Base-by-base conservation (phyloP, 495 filamentous ascomycete genomes). In the Pyronema domesticum region DNA sequence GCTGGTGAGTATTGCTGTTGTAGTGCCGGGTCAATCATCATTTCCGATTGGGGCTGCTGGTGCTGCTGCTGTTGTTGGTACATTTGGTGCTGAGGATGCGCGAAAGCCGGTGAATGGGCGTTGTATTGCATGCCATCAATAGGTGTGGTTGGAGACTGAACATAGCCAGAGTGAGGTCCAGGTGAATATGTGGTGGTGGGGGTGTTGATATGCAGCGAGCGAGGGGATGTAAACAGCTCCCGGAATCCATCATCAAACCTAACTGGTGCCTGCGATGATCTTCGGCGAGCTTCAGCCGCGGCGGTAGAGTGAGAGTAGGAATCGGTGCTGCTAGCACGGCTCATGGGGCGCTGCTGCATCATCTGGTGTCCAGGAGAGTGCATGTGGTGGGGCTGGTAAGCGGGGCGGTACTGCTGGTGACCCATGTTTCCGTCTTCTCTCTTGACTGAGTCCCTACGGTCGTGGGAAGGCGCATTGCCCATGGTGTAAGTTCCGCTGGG, bases 191-290 rank as follows among this genome's bases (percentile, higher is more conserved):
- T 42, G 19, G 56, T 56, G 56, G 33, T 55, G 46, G 23, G 51
- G 58, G 47, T 62, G 57, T 49, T 51, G 55, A 35, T 48, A 42
- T 17, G 57, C 40, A 36, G 58, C 36, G 33, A 57, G 57, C 55
- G 59, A 10, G 60, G 57, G 7, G 62, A 44, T 14, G 62, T 64
- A 36, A 64, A 64, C 3, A 64, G 36, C 33, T 64, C 62, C 15
- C 61, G 53, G 13, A 64, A 64, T 3, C 61, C 62, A 40, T 64
- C 62, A 23, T 64, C 62, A 37, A 64, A 64, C 39, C 60, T 61
- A 42, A 63, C 48, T n/a, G 55, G 55, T 23, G 60, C 57, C 23
- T 30, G 23, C 23, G 23, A 30, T 30, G 23, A 30, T 15, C 61
- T 53, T 40, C 57, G 57, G 35, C 53, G 57, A n/a, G 44, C 53